phyloP scores from a whole-genome alignment of 164 flowering plant genomes.

The Echeveria elegans region DNA sequence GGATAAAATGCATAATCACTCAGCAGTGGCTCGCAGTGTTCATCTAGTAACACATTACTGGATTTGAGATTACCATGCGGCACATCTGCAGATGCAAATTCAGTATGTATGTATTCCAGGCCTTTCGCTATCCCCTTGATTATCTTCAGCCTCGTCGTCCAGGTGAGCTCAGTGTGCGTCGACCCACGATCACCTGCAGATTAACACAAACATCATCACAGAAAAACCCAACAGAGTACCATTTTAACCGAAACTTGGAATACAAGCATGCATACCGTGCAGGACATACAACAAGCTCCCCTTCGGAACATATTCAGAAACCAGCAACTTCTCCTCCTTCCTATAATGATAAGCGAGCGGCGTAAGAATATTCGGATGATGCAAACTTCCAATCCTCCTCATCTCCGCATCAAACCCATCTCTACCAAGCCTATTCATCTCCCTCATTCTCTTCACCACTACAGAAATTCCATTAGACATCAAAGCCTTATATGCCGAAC shows the following conservation, averaged over 20 bases:
- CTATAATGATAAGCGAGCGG: conserved; percentile 11
- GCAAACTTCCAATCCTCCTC: conserved; percentile 17
- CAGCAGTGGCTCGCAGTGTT: conserved; percentile 48
- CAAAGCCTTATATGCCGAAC: conserved; percentile 80
- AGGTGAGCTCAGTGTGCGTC: conserved; percentile 44
- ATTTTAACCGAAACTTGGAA: no score
- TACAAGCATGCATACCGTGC: conserved; percentile 8
- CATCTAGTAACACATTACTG: conserved; percentile 56
- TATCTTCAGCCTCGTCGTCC: conserved; percentile 68
- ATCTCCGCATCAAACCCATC: conserved; percentile 66
- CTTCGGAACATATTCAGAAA: conserved; percentile 27
- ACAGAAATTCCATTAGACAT: conserved; percentile 64
- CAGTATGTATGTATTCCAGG: conserved; percentile 48
- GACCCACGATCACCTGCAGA: conserved; percentile 76
- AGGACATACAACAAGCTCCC: conserved; percentile 14
- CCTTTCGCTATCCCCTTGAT: conserved; percentile 67
- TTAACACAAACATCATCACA: no score
- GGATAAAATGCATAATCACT: conserved; percentile 54
- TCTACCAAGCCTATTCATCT: conserved; percentile 51
- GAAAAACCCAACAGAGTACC: no score
- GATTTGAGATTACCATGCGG: conserved; percentile 96
- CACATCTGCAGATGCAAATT: conserved; percentile 35
- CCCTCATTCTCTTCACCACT: conserved; percentile 87
- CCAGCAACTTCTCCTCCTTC: conserved; percentile 44
- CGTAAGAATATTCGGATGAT: conserved; percentile 12